Evolutionary conservation across 1,139 yeast species (phyloP).

Genomic region (Geotrichum reessii): DNA sequence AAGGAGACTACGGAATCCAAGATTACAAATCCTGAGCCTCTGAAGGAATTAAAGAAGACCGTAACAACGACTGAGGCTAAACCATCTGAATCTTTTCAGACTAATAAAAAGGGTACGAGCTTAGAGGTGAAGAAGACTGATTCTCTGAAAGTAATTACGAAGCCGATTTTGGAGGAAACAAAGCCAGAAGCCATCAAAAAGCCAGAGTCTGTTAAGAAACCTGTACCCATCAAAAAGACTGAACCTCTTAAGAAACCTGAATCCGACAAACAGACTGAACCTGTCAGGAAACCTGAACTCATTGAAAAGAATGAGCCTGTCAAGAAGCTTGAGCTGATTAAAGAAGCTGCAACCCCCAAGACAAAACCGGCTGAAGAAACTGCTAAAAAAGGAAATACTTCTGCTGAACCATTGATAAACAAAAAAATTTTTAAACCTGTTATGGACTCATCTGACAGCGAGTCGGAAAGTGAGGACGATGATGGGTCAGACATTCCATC

Average conservation of each 20-base stretch:
- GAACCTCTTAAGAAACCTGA: not conserved
- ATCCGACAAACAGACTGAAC: not conserved
- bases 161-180: not conserved
- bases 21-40: not conserved
- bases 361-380: not conserved
- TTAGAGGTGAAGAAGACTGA: not conserved
- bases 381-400: not conserved
- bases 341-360: not conserved
- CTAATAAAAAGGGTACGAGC: not conserved
- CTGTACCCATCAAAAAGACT: not conserved
- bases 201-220: no score
- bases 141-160: not conserved
- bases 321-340: not conserved
- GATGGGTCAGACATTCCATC: conserved; percentile 20
- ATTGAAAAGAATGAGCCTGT: not conserved
- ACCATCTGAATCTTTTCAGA: not conserved
- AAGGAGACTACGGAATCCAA: not conserved
- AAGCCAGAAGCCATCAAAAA: no score
- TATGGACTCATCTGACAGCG: conserved; percentile 15
- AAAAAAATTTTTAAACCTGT: not conserved
- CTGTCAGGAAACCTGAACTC: not conserved
- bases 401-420: not conserved
- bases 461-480: conserved; percentile 17
- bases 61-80: not conserved
- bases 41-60: not conserved